phyloP scores from a whole-genome alignment of 176 grass and related monocot species.

The Aegilops umbellulata region DNA sequence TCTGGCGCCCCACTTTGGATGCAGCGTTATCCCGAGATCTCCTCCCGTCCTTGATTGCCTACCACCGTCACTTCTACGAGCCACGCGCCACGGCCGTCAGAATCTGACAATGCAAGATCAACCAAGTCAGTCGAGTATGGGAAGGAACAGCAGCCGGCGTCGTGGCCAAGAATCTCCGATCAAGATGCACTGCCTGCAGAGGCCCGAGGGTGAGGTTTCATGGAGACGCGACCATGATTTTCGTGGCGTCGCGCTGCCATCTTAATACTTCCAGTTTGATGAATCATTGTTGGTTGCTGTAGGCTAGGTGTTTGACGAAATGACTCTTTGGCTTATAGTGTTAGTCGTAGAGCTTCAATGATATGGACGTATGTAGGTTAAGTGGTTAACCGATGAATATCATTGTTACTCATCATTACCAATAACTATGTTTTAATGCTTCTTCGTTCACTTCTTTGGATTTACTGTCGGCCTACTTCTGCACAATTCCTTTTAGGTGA shows the following conservation, averaged over 20 bases:
- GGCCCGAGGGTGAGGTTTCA: neutral
- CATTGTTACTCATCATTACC: neutral
- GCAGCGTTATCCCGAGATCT: too few species aligned
- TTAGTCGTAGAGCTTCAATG: neutral
- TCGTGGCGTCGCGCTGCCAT: neutral
- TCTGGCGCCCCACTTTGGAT: too few species aligned
- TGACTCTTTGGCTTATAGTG: neutral
- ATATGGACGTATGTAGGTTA: neutral
- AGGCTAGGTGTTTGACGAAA: neutral
- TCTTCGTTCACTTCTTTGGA: neutral
- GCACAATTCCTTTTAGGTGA: neutral
- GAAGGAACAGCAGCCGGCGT: too few species aligned
- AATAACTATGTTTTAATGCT: neutral
- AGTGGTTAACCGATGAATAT: neutral
- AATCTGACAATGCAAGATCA: too few species aligned
- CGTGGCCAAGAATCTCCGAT: neutral
- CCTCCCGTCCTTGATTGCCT: too few species aligned
- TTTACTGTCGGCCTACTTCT: neutral
- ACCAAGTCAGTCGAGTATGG: too few species aligned
- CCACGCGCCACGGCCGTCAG: too few species aligned
- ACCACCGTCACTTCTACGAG: too few species aligned
- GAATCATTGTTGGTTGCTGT: neutral
- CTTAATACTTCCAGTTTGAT: neutral
- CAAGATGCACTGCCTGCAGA: neutral
- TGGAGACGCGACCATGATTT: neutral